Evolutionary conservation across 768 basidiomycete species (phyloP), one percentile per base, ranked within the genome.

Genomic region (Leccinum broughii): DNA sequence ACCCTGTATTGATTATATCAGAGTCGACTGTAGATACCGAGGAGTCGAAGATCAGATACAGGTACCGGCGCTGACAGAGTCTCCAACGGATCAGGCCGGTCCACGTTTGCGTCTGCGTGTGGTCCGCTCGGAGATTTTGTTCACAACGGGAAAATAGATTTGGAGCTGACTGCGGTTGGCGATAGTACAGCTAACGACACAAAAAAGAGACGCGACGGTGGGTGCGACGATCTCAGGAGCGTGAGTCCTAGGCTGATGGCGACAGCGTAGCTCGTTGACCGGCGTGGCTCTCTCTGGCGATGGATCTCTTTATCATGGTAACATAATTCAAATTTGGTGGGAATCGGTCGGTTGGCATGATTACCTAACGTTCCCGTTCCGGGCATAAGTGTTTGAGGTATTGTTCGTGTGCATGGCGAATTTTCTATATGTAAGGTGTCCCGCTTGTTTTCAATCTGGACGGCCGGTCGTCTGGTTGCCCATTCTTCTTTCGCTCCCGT

Each of bases 301-400:
- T 39, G 39, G 39, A 13, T 41, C 39, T 32, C 32, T 39, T 17
- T 39, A 39, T 39, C 41, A 44, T 44, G 41, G 41, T n/a, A n/a
- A 44, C 41, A 10, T 48, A 24, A 54, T 17, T 35, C 52, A 15
- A 55, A 55, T 55, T 35, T 9, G 53, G 57, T n/a, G 26, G 3
- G 6, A 30, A 54, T 65, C 41, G 53, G 57, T 65, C 41, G 53
- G 57, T 11, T n/a, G 6, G 14, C 30, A 8, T 9, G 44, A 17
- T 67, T 61, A 68, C 49, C 54, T 69, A 66, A 64, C 4, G 4
- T 26, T 46, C 49, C 64, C 57, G 28, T 59, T 66, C 49, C 6
- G 14, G 63, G 52, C 7, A 72, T 61, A 70, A 66, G 22, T 44
- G 60, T 54, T 44, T 35, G 15, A 48, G 10, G 20, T 39, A 56